Percentiles rank a stretch among this genome's conserved stretches.
These are phyloP conservation scores for Cutaneotrichosporon mucoides DNA, from an alignment of 1,284 basidiomycete species.

Conservation along the genomic window DNA sequence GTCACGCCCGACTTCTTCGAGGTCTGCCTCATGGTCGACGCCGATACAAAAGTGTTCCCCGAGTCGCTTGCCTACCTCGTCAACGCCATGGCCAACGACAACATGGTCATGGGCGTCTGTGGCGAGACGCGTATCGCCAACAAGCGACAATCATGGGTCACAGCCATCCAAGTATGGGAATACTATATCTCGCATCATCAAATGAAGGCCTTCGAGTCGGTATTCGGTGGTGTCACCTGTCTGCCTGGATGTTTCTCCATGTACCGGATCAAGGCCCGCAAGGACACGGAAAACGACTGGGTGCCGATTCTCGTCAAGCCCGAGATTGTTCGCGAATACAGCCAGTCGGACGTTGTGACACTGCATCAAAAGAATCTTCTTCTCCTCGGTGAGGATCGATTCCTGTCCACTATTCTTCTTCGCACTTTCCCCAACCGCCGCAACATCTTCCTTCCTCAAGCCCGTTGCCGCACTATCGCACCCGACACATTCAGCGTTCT, in stretches of 20 bases:
- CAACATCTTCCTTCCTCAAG: slow-evolving; percentile 99
- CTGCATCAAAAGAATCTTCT: slow-evolving; percentile 98
- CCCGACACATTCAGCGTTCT: slow-evolving; percentile 92
- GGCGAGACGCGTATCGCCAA: slow-evolving; percentile 98
- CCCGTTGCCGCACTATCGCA: slow-evolving; percentile 89
- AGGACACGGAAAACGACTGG: slow-evolving; percentile 86
- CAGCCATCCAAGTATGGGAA: slow-evolving; percentile 92
- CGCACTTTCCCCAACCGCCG: slow-evolving; percentile 97
- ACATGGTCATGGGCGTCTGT: slow-evolving; percentile 98
- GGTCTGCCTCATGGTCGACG: slow-evolving; percentile 96
- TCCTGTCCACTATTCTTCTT: slow-evolving; percentile 89
- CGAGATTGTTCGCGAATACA: slow-evolving; percentile 96
- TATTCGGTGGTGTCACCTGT: slow-evolving; percentile 99
- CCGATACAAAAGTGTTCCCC: slow-evolving; percentile 89
- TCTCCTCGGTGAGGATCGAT: slow-evolving; percentile 96
- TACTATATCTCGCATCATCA: slow-evolving; percentile 99
- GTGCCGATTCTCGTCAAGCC: slow-evolving; percentile 95
- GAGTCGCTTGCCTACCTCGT: slow-evolving; percentile 81
- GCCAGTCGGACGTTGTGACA: slow-evolving; percentile 86
- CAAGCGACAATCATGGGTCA: slow-evolving; percentile 97
- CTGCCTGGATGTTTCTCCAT: slow-evolving; percentile 99
- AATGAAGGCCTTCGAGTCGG: slow-evolving; percentile 96
- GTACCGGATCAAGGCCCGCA: slow-evolving; percentile 95
- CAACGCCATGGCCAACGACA: slow-evolving; percentile 97
- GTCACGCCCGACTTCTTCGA: slow-evolving; percentile 99